phyloP scores from a whole-genome alignment of 345 rosid species.

The Brassica cretica region DNA sequence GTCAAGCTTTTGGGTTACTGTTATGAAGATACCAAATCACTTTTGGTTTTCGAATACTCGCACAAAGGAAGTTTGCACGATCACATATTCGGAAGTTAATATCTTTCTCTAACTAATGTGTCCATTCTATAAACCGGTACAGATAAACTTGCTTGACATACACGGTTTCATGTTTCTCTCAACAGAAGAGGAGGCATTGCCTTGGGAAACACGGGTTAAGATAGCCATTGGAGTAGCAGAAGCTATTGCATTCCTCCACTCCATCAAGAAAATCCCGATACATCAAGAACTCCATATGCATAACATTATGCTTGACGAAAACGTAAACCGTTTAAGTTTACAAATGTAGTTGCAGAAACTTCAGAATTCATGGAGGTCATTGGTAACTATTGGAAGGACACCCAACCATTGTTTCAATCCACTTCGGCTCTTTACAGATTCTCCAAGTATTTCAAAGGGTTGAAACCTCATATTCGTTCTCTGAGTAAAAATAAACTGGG shows the following conservation, averaged over 20 bases:
- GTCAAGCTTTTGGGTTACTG: conserved; percentile 19
- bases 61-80: conserved; percentile 1
- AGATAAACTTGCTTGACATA: not conserved
- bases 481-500: too few relatives aligned
- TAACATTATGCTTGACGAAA: conserved; percentile 23
- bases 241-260: conserved; percentile 18
- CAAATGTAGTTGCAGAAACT: too few relatives aligned
- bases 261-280: not conserved
- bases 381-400: too few relatives aligned
- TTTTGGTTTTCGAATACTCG: conserved; percentile 17
- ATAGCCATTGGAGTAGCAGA: conserved; percentile 24
- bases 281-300: conserved; percentile 3
- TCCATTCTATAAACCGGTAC: not conserved
- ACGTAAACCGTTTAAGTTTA: too few relatives aligned
- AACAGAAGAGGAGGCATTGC: conserved; percentile 15
- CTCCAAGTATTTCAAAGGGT: too few relatives aligned
- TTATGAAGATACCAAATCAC: conserved; percentile 3
- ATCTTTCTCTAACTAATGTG: not conserved
- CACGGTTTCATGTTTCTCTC: conserved; percentile 4
- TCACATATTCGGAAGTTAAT: conserved; percentile 15
- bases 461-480: too few relatives aligned
- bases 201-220: conserved; percentile 23
- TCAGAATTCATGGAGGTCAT: too few relatives aligned
- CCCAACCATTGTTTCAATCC: too few relatives aligned
- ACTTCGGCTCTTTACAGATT: too few relatives aligned